These are phyloP conservation scores for Sambucus nigra DNA, from an alignment of 129 eudicot genomes.

Conservation along the genomic window DNA sequence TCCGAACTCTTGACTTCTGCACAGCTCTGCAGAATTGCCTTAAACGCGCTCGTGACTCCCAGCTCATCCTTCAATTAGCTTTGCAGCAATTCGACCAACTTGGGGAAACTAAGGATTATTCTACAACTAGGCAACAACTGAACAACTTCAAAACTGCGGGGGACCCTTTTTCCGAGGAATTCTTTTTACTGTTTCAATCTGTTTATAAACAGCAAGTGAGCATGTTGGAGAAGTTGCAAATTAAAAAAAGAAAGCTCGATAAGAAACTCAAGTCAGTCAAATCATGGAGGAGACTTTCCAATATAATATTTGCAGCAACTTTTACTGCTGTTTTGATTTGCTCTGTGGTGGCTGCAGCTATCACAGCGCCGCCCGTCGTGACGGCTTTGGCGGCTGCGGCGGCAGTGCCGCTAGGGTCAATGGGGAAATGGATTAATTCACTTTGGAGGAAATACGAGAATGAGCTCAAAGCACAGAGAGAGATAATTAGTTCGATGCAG, in stretches of 20 bases:
- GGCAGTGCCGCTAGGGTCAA: slow-evolving; percentile 65
- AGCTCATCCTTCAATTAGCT: slow-evolving; percentile 33
- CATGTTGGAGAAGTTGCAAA: slow-evolving; percentile 43
- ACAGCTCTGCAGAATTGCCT: slow-evolving; percentile 39
- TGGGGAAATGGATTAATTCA: slow-evolving; percentile 76
- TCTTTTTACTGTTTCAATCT: slow-evolving; percentile 34
- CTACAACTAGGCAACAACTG: slow-evolving; percentile 35
- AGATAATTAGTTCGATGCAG: slow-evolving; percentile 43
- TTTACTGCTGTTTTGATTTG: slow-evolving; percentile 60
- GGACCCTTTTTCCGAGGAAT: slow-evolving; percentile 43
- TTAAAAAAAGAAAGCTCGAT: slow-evolving; percentile 37
- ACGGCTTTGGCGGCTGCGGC: slow-evolving; percentile 76
- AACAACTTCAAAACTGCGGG: slow-evolving; percentile 34
- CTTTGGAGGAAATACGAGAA: slow-evolving; percentile 60
- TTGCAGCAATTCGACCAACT: slow-evolving; percentile 29
- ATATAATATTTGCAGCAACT: slow-evolving; percentile 49
- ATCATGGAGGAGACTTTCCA: slow-evolving; percentile 52
- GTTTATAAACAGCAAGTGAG: slow-evolving; percentile 33
- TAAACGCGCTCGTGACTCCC: slow-evolving; percentile 47
- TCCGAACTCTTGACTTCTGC: slow-evolving; percentile 48
- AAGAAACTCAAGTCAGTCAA: slow-evolving; percentile 36
- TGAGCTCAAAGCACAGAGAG: slow-evolving; percentile 45
- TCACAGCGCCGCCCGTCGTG: slow-evolving; percentile 65
- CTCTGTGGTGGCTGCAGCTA: slow-evolving; percentile 74
- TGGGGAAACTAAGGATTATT: slow-evolving; percentile 14